Evolutionary conservation across 108 stramenopile genomes (phyloP).

Genomic region (Cyclotella distinguenda): DNA sequence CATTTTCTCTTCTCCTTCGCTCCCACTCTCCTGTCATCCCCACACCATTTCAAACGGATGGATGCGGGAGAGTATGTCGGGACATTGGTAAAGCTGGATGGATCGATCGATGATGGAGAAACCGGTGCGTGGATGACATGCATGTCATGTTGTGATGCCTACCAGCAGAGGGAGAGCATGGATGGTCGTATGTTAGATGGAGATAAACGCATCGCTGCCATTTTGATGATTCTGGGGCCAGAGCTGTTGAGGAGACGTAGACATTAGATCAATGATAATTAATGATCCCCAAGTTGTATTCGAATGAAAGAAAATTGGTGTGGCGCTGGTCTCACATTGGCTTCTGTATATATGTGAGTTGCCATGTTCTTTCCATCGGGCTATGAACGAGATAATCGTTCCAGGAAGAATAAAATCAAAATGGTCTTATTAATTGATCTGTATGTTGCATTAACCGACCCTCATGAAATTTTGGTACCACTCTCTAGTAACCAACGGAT

Average conservation of each 20-base stretch:
- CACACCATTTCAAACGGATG: slow-evolving; percentile 82
- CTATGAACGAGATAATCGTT: too few relatives aligned
- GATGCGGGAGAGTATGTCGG: slow-evolving; percentile 74
- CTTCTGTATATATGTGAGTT: too few relatives aligned
- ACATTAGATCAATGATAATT: slow-evolving; percentile 20
- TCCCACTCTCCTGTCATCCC: slow-evolving; percentile 73
- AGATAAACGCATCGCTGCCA: slow-evolving; percentile 65
- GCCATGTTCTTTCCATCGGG: too few relatives aligned
- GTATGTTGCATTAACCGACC: neutral
- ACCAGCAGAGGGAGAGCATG: slow-evolving; percentile 75
- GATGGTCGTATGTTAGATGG: slow-evolving; percentile 52
- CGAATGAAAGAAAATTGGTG: too few relatives aligned
- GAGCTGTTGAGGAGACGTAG: slow-evolving; percentile 72
- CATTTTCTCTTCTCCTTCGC: slow-evolving; percentile 86
- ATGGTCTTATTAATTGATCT: neutral
- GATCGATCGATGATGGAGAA: slow-evolving; percentile 82
- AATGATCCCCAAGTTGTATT: too few relatives aligned
- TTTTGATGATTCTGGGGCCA: slow-evolving; percentile 79
- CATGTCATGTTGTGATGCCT: slow-evolving; percentile 86
- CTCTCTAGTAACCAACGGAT: too few relatives aligned
- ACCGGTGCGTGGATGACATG: slow-evolving; percentile 86
- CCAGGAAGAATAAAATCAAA: neutral
- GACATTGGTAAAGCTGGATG: slow-evolving; percentile 67
- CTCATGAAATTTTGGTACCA: neutral
- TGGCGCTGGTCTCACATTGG: too few relatives aligned